phyloP scores from a whole-genome alignment of 2,329 filamentous ascomycete species.

The Lecanosticta acicola region DNA sequence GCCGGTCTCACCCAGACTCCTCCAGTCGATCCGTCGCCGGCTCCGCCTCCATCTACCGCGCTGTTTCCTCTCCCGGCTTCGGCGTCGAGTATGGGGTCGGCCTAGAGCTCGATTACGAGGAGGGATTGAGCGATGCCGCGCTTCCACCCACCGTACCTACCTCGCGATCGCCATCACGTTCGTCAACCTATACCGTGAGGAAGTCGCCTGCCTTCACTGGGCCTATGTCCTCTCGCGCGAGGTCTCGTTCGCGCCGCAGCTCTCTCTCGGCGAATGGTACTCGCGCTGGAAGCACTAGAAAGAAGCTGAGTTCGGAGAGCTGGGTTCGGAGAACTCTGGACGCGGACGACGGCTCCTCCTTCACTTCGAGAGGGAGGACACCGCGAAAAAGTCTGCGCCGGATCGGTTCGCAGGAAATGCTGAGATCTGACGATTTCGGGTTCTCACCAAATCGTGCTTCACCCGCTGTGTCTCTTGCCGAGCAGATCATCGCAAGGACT shows the following conservation, averaged over 20 bases:
- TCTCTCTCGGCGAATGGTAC: conserved; percentile 13
- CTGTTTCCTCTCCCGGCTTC: conserved; percentile 40
- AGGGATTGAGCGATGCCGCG: conserved; percentile 22
- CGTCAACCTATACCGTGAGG: conserved; percentile 62
- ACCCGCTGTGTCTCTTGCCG: conserved; percentile 19
- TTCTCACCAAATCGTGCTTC: conserved; percentile 1
- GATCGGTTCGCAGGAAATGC: conserved; percentile 22
- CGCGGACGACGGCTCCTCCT: conserved; percentile 19
- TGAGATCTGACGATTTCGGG: conserved; percentile 13
- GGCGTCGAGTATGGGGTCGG: conserved; percentile 66
- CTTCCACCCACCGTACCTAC: conserved; percentile 50
- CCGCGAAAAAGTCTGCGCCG: conserved; percentile 20
- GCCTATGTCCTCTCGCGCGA: conserved; percentile 12
- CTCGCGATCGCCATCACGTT: conserved; percentile 71
- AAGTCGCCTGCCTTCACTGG: conserved; percentile 27
- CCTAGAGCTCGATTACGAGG: conserved; percentile 21
- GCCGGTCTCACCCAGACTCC: conserved; percentile 18
- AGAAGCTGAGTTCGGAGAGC: conserved; percentile 31
- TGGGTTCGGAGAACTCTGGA: conserved; percentile 24
- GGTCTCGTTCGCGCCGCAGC: conserved; percentile 15
- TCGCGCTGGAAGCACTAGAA: conserved; percentile 30
- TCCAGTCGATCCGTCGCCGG: conserved; percentile 21
- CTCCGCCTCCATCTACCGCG: conserved; percentile 18
- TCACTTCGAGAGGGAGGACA: conserved; percentile 16
- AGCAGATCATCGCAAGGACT: conserved; percentile 25